A percentile compares a stretch with the other conserved stretches of the same genome.
Conservation (phyloP, 371 early-diverging fungal species). For the Actinomortierella wolfii region DNA sequence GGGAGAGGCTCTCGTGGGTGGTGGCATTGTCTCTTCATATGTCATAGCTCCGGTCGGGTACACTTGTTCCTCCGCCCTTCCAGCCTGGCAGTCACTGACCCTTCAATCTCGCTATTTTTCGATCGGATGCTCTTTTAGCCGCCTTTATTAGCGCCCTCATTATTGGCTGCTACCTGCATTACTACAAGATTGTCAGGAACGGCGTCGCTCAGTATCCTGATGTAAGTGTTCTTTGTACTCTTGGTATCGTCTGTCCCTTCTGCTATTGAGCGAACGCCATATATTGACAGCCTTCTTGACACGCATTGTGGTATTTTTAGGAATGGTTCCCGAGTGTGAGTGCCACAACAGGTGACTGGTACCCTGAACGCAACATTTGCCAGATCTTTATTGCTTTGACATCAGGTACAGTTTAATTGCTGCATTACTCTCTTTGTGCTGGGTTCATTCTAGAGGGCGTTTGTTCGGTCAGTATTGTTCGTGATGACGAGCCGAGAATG, state of each 20-base stretch:
- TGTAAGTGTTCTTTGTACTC: slow-evolving; percentile 43
- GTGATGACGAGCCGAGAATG: no score
- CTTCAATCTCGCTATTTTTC: not conserved
- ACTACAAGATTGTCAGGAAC: slow-evolving; percentile 79
- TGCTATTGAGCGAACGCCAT: not conserved
- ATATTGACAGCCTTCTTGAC: not conserved
- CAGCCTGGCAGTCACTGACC: not conserved
- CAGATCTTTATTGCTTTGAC: slow-evolving; percentile 81
- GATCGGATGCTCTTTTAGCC: slow-evolving; percentile 46
- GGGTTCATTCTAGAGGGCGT: no score
- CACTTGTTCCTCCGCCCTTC: not conserved
- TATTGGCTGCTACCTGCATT: slow-evolving; percentile 74
- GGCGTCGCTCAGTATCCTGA: slow-evolving; percentile 80
- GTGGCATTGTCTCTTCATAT: not conserved
- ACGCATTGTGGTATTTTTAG: slow-evolving; percentile 31
- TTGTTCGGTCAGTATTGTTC: no score
- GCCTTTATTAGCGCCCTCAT: slow-evolving; percentile 76
- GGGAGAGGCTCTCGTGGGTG: no score
- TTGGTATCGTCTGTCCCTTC: not conserved
- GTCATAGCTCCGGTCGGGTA: not conserved
- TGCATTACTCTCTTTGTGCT: not conserved
- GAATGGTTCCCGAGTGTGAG: slow-evolving; percentile 89
- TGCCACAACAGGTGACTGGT: slow-evolving; percentile 82
- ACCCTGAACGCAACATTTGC: slow-evolving; percentile 78
- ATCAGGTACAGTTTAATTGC: slow-evolving; percentile 38